Evolutionary conservation across 139 green algal species (phyloP).

Genomic region (Chlamydomonas sphaeroides): DNA sequence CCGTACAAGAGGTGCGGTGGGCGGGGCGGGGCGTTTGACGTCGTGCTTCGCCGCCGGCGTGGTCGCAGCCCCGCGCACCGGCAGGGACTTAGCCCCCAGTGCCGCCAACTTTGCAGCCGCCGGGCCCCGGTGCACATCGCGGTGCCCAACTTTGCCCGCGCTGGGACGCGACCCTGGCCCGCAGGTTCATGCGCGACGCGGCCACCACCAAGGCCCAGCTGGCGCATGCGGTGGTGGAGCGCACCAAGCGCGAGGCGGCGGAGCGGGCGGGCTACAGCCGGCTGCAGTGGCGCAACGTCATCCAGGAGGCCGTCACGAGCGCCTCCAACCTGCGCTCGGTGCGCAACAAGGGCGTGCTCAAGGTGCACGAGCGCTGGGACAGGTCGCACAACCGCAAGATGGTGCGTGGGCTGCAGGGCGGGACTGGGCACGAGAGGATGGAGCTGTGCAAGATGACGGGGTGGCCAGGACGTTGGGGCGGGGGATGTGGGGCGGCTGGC

Average conservation of each 20-base stretch:
- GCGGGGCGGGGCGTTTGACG: no score
- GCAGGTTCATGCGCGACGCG: slow-evolving; percentile 11
- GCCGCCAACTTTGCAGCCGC: no score
- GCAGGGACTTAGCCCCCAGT: no score
- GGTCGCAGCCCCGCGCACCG: no score
- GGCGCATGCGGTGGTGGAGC: slow-evolving; percentile 4
- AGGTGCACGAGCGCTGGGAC: slow-evolving; percentile 70
- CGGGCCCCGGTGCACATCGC: no score
- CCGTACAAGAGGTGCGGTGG: slow-evolving; percentile 82
- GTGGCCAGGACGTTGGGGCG: no score
- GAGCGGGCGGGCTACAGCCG: slow-evolving; percentile 2
- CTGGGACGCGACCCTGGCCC: no score
- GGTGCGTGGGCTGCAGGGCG: slow-evolving; percentile 12
- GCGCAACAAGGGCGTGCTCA: slow-evolving; percentile 68
- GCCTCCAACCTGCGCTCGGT: slow-evolving; percentile 47
- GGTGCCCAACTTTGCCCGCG: no score
- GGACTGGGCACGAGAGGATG: no score
- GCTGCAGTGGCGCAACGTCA: slow-evolving; percentile 35
- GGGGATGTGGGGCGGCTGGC: no score
- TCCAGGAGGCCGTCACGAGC: slow-evolving; percentile 42
- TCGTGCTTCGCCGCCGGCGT: no score
- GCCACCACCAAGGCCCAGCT: slow-evolving; percentile 34
- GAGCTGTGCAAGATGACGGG: no score
- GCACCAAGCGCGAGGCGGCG: slow-evolving; percentile 10
- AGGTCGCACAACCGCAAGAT: slow-evolving; percentile 59